phyloP scores from a whole-genome alignment of 176 grass and related monocot species.

The Chrysopogon serrulatus region DNA sequence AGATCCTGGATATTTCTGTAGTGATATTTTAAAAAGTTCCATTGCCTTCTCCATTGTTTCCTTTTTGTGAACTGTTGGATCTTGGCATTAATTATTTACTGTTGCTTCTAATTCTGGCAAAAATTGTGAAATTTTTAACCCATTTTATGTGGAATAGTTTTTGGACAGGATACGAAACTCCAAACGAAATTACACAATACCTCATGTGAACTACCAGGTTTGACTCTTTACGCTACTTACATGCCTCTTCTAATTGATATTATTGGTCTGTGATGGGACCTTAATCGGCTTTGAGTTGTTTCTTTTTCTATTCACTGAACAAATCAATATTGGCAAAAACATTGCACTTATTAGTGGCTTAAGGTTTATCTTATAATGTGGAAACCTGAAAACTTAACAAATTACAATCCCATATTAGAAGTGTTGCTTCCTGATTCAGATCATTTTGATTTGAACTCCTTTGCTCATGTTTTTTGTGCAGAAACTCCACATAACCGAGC shows the following conservation, averaged over 20 bases:
- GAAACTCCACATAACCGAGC: neutral
- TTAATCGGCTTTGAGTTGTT: neutral
- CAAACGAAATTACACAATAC: neutral
- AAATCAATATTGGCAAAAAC: neutral
- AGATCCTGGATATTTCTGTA: neutral
- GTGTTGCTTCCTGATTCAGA: neutral
- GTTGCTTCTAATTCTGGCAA: neutral
- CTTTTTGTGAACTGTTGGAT: neutral
- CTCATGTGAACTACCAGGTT: neutral
- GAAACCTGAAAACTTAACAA: neutral
- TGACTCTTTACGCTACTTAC: neutral
- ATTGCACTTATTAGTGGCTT: conserved; percentile 6
- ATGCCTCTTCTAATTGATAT: neutral
- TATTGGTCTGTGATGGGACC: neutral
- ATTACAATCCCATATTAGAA: neutral
- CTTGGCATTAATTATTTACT: neutral
- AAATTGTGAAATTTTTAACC: neutral
- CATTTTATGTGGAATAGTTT: conserved; percentile 14
- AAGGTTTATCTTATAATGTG: neutral
- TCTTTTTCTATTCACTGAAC: neutral
- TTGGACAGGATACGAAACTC: neutral
- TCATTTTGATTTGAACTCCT: neutral
- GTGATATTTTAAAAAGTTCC: neutral
- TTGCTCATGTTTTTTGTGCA: conserved; percentile 12
- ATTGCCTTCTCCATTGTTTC: neutral